A percentile compares a stretch with the other conserved stretches of the same genome.
Evolutionary conservation across 1,284 basidiomycete species (phyloP).

Genomic region (Melampsora larici-populina): DNA sequence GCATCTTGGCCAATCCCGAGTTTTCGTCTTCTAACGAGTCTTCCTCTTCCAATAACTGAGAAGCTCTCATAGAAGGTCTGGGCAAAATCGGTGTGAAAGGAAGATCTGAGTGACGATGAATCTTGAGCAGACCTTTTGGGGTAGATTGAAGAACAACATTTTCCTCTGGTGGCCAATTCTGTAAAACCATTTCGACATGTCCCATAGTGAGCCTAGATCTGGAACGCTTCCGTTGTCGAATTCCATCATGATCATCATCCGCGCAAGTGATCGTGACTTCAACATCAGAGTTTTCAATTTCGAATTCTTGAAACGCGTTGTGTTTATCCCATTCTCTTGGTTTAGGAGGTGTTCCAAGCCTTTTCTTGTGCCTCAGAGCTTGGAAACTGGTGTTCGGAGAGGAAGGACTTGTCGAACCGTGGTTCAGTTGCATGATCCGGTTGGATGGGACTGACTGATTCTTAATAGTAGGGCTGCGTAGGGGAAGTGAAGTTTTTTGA

Average conservation of each 20-base stretch:
- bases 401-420: background rate
- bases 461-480: too few relatives aligned
- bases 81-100: background rate
- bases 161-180: background rate
- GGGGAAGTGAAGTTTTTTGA: too few relatives aligned
- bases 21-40: background rate
- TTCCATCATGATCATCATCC: background rate
- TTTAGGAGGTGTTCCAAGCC: slow-evolving; percentile 29
- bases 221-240: background rate
- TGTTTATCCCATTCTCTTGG: slow-evolving; percentile 33
- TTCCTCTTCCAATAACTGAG: background rate
- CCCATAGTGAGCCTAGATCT: slow-evolving; percentile 22
- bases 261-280: slow-evolving; percentile 28
- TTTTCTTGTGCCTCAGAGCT: background rate
- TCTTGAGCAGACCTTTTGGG: background rate
- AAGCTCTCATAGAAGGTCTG: background rate
- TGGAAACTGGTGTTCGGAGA: too few relatives aligned
- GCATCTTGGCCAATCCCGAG: too few relatives aligned
- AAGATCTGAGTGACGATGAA: background rate
- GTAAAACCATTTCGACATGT: slow-evolving; percentile 35
- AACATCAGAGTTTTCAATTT: slow-evolving; percentile 22
- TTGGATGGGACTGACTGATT: background rate
- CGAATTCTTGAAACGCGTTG: slow-evolving; percentile 35
- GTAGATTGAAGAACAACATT: too few relatives aligned
- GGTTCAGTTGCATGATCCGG: background rate